Evolutionary conservation across 805 yeast genomes (phyloP).

Genomic region (Barnettozyma pratensis): DNA sequence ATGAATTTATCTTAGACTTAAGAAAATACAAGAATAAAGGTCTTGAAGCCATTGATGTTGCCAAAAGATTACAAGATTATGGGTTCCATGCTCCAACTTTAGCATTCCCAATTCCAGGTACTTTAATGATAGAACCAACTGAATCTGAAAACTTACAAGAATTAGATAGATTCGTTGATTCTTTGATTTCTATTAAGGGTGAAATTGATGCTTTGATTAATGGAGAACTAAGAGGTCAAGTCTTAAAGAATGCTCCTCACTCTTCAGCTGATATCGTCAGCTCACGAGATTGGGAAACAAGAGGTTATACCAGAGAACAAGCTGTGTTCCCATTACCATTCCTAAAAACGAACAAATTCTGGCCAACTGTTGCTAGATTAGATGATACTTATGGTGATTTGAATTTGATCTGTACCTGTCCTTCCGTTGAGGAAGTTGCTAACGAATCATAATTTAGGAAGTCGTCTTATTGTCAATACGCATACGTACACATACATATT

Average conservation of each 20-base stretch:
- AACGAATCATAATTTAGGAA: slow-evolving; percentile 9
- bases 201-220: slow-evolving; percentile 74
- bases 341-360: slow-evolving; percentile 71
- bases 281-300: slow-evolving; percentile 66
- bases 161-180: slow-evolving; percentile 83
- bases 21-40: slow-evolving; percentile 77
- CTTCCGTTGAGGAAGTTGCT: slow-evolving; percentile 73
- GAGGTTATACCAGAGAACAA: slow-evolving; percentile 88
- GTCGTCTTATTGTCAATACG: neutral
- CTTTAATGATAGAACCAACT: slow-evolving; percentile 97
- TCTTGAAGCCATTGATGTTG: slow-evolving; percentile 92
- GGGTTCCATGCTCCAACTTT: slow-evolving; percentile 99
- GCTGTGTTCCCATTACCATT: slow-evolving; percentile 90
- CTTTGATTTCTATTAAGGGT: slow-evolving; percentile 74
- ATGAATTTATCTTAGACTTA: slow-evolving; percentile 90
- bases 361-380: slow-evolving; percentile 93
- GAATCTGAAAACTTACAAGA: slow-evolving; percentile 89
- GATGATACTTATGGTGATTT: slow-evolving; percentile 94
- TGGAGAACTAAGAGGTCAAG: slow-evolving; percentile 60
- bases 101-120: slow-evolving; percentile 98
- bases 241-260: slow-evolving; percentile 90
- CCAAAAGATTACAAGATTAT: slow-evolving; percentile 95
- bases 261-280: slow-evolving; percentile 71
- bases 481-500: neutral
- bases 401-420: slow-evolving; percentile 91